Base-by-base conservation (phyloP, 495 filamentous ascomycete species). In the Hypoxylon subgilvum region DNA sequence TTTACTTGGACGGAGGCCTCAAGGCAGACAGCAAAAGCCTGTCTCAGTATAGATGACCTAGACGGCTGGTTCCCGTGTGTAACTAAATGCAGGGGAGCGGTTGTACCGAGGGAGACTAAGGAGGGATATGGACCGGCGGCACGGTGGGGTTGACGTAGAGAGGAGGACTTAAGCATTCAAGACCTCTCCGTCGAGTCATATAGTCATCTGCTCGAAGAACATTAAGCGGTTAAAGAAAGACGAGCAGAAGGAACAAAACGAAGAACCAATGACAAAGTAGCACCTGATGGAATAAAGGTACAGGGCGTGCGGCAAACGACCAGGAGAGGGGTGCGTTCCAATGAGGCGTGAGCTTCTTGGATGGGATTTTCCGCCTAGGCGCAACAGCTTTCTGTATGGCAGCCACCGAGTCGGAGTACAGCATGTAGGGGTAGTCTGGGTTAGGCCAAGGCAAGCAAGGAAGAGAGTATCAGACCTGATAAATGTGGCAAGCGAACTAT, bases 51-150 rank as follows among this genome's bases (percentile, higher is more conserved):
- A 32, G 31, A 55, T 51, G 34, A 46, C 45, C 44, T 42, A n/a
- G 17, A 52, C 35, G 35, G 51, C 40, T 45, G 36, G 51, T 34
- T 50, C 28, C 51, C 45, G 50, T 39, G 61, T 57, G 61, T 56
- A 48, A 65, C 56, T 34, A 56, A 46, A 61, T 61, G 56, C 52
- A 65, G 51, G 51, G 45, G 25, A 56, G 61, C 56, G 51, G 56
- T 57, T 46, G 52, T 56, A 52, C 32, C 28, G 48, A 39, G 48
- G 43, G 6, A 39, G 10, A 17, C 28, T 13, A 38, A 32, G 34
- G 22, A 23, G 43, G 31, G 23, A 14, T 44, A 38, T 41, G 25
- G 28, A 57, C 28, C 54, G 54, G 31, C 39, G 39, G 16, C 38
- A 64, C 61, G 41, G 56, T 34, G 59, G 61, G 56, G 61, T 65